These are phyloP conservation scores for Cardiosporidium cionae DNA, from an alignment of 169 alveolate genomes.

Conservation along the genomic window DNA sequence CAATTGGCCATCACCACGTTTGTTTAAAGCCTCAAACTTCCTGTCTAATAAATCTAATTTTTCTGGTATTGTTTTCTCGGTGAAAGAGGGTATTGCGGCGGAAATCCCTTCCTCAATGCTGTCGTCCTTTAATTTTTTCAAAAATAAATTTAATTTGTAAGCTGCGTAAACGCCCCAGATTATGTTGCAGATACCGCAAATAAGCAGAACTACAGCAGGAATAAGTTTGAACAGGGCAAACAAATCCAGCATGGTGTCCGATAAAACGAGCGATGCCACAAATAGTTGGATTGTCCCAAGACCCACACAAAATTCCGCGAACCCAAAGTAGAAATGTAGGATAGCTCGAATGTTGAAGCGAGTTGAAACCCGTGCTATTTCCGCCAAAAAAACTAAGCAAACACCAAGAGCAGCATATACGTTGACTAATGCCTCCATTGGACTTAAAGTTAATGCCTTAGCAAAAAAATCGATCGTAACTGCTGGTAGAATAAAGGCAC, in stretches of 20 bases:
- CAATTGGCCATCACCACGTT: constrained; percentile 10
- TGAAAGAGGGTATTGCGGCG: background rate
- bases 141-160: constrained; percentile 5
- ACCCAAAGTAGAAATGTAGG: constrained; percentile 8
- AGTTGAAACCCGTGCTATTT: background rate
- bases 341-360: constrained; percentile 7
- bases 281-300: constrained; percentile 5
- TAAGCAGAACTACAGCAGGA: constrained; percentile 13
- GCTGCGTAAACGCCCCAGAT: constrained; percentile 22
- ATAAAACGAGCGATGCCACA: constrained; percentile 9
- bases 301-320: constrained; percentile 8
- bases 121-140: background rate
- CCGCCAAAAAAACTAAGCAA: constrained; percentile 1
- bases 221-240: constrained; percentile 6
- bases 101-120: background rate
- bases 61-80: constrained; percentile 5
- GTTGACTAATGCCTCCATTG: constrained; percentile 6
- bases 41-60: constrained; percentile 19
- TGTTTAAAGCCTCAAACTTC: constrained; percentile 12
- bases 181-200: constrained; percentile 16
- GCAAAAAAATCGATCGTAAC: constrained; percentile 9
- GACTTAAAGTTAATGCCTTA: constrained; percentile 7
- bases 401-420: constrained; percentile 5
- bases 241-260: background rate
- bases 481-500: constrained; percentile 5